Conservation (phyloP, 257 asterid genomes). For the Voacanga thouarsii region DNA sequence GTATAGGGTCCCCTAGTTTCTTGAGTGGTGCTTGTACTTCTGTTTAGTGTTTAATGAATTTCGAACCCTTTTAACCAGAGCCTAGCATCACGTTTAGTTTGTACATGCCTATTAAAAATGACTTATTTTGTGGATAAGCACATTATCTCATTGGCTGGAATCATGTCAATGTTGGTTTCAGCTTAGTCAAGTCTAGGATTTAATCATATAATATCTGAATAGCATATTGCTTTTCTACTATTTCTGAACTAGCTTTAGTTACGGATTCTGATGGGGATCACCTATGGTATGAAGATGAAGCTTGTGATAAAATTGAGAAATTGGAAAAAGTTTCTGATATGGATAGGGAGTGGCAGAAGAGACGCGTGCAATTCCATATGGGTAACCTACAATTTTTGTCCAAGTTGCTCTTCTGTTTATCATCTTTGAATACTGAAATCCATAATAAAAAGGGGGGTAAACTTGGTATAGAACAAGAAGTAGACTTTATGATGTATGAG, state of each 20-base stretch:
- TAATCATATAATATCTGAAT: no score
- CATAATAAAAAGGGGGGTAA: no score
- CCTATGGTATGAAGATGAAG: constrained; percentile 64
- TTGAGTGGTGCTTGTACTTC: no score
- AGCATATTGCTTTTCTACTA: not conserved
- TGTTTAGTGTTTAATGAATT: no score
- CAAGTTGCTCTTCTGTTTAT: no score
- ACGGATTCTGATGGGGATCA: constrained; percentile 42
- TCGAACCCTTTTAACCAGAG: not conserved
- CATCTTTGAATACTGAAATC: no score
- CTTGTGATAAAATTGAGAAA: constrained; percentile 39
- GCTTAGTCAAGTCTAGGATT: not conserved
- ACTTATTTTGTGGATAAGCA: not conserved
- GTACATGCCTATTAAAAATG: not conserved
- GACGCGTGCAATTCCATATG: constrained; percentile 69
- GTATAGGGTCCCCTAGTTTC: no score
- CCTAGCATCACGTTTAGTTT: not conserved
- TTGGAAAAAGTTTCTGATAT: constrained; percentile 35
- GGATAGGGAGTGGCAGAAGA: constrained; percentile 79
- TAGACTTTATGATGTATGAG: no score
- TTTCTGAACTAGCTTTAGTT: constrained; percentile 5
- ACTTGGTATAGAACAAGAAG: no score
- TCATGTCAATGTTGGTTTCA: not conserved
- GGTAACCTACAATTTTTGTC: not conserved
- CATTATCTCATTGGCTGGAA: not conserved